Evolutionary conservation across 129 eudicot species (phyloP).

Genomic region (Chrysanthemum lavandulifolium): DNA sequence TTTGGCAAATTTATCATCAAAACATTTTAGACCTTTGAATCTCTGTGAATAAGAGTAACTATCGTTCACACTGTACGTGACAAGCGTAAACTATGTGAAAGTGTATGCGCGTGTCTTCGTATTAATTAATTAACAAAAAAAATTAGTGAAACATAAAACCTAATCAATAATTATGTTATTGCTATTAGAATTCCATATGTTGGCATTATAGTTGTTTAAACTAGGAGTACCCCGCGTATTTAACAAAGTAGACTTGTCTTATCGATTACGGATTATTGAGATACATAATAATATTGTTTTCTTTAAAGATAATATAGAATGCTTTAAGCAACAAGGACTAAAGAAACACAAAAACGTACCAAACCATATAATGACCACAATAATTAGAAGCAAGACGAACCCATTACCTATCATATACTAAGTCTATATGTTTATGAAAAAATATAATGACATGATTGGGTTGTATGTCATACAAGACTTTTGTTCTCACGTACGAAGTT

Average conservation of each 20-base stretch:
- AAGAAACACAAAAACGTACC: neutral
- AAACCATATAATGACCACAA: neutral
- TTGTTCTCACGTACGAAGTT: no score
- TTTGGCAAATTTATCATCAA: no score
- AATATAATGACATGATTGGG: neutral
- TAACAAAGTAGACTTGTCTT: neutral
- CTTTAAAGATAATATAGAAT: neutral
- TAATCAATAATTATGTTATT: no score
- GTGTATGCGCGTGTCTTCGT: no score
- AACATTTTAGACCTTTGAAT: conserved; percentile 52
- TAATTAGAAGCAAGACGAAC: neutral
- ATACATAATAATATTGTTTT: neutral
- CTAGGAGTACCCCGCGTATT: neutral
- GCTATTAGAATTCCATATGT: no score
- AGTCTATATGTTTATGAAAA: no score
- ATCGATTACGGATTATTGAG: neutral
- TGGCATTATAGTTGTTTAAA: no score
- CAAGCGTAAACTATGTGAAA: neutral
- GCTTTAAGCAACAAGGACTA: neutral
- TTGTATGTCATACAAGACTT: no score
- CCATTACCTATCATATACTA: no score
- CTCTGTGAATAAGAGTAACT: conserved; percentile 30
- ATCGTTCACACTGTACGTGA: neutral
- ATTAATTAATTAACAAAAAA: neutral
- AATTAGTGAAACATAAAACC: neutral